A percentile compares a stretch with the other conserved stretches of the same genome.
Conservation (phyloP, 2,329 filamentous ascomycete genomes). For the Xylariaceae sp. region DNA sequence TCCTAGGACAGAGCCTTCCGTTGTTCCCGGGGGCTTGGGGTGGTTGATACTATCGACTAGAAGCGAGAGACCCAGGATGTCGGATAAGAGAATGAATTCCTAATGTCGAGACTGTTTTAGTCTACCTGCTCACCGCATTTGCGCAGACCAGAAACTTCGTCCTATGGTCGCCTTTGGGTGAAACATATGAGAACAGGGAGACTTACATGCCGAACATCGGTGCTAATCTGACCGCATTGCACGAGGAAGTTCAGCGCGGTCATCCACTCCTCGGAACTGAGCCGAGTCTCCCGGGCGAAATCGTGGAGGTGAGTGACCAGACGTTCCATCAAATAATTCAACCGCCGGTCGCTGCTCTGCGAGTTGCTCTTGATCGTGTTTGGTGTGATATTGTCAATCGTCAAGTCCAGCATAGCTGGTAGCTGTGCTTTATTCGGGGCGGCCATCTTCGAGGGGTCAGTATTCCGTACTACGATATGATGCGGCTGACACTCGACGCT, state of each 20-base stretch:
- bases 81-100: constrained; percentile 79
- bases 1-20: constrained; percentile 74
- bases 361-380: constrained; percentile 73
- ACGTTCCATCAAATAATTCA: constrained; percentile 67
- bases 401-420: constrained; percentile 62
- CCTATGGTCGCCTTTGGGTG: neutral
- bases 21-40: constrained; percentile 64
- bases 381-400: constrained; percentile 73
- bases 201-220: constrained; percentile 64
- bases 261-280: constrained; percentile 77
- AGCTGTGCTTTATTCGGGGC: constrained; percentile 16
- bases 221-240: constrained; percentile 66
- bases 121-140: neutral
- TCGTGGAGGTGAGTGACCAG: constrained; percentile 75
- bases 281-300: constrained; percentile 71
- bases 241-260: constrained; percentile 66
- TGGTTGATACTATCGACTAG: constrained; percentile 80
- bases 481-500: neutral
- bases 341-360: constrained; percentile 56
- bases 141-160: neutral
- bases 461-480: neutral
- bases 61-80: constrained; percentile 72
- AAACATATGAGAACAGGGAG: neutral
- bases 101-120: constrained; percentile 27
- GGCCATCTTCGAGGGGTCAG: constrained; percentile 21